Conservation (phyloP, 2,329 filamentous ascomycete species). For the Cryphonectria nitschkei region DNA sequence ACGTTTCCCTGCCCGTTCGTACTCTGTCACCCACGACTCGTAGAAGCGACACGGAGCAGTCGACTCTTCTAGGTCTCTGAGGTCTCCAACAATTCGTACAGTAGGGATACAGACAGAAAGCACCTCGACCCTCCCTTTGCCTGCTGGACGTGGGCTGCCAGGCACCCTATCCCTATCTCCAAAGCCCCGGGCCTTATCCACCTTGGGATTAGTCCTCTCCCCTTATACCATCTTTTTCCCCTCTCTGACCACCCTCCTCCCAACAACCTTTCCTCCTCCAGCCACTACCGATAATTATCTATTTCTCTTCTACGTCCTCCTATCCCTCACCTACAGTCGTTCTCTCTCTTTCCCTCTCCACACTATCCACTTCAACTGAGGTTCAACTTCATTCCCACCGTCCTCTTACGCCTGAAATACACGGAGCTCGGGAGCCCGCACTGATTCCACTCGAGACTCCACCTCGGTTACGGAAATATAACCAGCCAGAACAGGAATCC, state of each 20-base stretch:
- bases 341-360: constrained; percentile 4
- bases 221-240: not conserved
- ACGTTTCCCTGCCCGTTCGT: not conserved
- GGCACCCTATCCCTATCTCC: not conserved
- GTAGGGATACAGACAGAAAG: not conserved
- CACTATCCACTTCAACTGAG: not conserved
- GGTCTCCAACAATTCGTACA: not conserved
- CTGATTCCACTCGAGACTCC: constrained; percentile 23
- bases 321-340: not conserved
- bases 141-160: not conserved
- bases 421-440: constrained; percentile 17
- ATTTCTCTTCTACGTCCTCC: not conserved
- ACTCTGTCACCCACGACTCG: not conserved
- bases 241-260: not conserved
- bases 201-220: not conserved
- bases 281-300: not conserved
- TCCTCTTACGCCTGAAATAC: not conserved
- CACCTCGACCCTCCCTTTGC: not conserved
- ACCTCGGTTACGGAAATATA: constrained; percentile 15
- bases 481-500: constrained; percentile 1
- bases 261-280: not conserved
- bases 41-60: not conserved
- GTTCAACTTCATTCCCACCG: not conserved
- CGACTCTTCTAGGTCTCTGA: not conserved
- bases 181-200: not conserved